Conservation (phyloP, 192 early-diverging fungal species). For the Gryganskiella cystojenkinii region DNA sequence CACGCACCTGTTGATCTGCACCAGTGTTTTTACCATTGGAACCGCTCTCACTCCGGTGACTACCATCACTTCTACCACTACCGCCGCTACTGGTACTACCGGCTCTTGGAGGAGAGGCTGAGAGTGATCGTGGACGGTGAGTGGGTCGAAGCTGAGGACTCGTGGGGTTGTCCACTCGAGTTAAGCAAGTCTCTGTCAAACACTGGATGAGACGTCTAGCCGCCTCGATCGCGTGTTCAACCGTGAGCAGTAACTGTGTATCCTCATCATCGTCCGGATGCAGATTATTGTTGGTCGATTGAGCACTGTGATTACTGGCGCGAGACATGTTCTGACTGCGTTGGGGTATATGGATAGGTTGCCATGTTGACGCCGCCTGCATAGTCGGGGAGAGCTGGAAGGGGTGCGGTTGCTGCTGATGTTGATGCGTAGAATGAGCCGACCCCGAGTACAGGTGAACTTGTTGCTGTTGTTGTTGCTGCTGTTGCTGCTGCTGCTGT, state of each 20-base stretch:
- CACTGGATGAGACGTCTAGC: slow-evolving; percentile 37
- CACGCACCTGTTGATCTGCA: slow-evolving; percentile 3
- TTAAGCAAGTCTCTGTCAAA: slow-evolving; percentile 42
- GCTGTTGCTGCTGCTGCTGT: slow-evolving; percentile 1
- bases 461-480: slow-evolving; percentile 12
- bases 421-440: background rate
- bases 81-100: slow-evolving; percentile 15
- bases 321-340: slow-evolving; percentile 49
- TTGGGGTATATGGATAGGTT: slow-evolving; percentile 29
- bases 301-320: slow-evolving; percentile 32
- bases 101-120: slow-evolving; percentile 43
- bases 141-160: slow-evolving; percentile 29
- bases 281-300: slow-evolving; percentile 19
- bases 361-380: slow-evolving; percentile 21
- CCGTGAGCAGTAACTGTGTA: slow-evolving; percentile 24
- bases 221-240: slow-evolving; percentile 41
- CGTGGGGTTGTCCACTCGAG: slow-evolving; percentile 22
- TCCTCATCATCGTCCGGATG: slow-evolving; percentile 31
- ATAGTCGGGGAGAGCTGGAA: slow-evolving; percentile 45
- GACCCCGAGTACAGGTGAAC: background rate
- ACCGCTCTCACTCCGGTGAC: background rate
- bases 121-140: slow-evolving; percentile 28
- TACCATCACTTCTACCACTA: slow-evolving; percentile 7
- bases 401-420: slow-evolving; percentile 26
- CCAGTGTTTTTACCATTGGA: slow-evolving; percentile 1